A percentile compares a stretch with the other conserved stretches of the same genome.
phyloP scores from a whole-genome alignment of 176 grass and related monocot genomes.

The Guadua angustifolia region DNA sequence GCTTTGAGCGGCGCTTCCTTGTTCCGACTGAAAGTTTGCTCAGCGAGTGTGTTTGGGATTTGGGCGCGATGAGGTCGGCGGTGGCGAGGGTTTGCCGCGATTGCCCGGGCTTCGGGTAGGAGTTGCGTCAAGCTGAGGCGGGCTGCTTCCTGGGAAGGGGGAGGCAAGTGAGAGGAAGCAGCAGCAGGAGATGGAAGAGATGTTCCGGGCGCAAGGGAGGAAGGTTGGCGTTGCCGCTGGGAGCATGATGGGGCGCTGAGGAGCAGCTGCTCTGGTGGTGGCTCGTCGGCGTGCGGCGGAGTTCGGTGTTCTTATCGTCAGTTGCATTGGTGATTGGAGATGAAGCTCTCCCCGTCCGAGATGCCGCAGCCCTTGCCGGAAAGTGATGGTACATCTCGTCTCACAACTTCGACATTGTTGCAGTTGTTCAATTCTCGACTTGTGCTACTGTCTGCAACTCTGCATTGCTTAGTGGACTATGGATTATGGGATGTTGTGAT shows the following conservation, averaged over 20 bases:
- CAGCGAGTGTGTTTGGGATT: neutral
- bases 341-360: constrained; percentile 52
- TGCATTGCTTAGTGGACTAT: constrained; percentile 2
- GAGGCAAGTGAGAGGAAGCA: constrained; percentile 1
- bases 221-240: constrained; percentile 10
- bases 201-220: constrained; percentile 13
- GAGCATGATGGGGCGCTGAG: constrained; percentile 27
- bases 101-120: constrained; percentile 65
- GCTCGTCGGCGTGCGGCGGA: neutral
- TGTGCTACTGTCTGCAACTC: neutral
- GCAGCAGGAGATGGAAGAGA: neutral
- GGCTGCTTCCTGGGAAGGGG: constrained; percentile 14
- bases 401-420: constrained; percentile 10
- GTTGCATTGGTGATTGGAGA: constrained; percentile 32
- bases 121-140: neutral
- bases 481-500: neutral
- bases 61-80: constrained; percentile 31
- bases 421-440: neutral
- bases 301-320: neutral
- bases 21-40: neutral
- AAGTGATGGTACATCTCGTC: constrained; percentile 39
- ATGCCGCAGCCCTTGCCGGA: constrained; percentile 47
- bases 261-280: neutral
- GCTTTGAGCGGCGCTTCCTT: constrained; percentile 7
- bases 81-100: constrained; percentile 46